Base-by-base conservation (phyloP, 441 rosid species). In the Syzygium syzygioides region DNA sequence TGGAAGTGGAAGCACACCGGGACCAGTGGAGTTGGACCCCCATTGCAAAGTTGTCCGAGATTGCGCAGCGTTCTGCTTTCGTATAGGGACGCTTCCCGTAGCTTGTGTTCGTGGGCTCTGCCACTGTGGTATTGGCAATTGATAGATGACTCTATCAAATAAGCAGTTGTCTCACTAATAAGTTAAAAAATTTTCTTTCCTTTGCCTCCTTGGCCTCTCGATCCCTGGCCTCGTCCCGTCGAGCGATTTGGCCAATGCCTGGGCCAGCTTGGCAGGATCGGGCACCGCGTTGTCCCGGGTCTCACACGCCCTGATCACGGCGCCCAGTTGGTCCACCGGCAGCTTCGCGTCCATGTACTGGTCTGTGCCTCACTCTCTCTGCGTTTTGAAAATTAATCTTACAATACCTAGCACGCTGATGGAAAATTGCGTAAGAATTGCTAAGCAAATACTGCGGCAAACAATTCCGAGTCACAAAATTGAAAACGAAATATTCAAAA, bases 201-300 rank as follows among this genome's bases (percentile, higher is more conserved):
- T 32, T 66, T 15, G 26, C 25, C 79, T 32, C 14, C 79, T 66
- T 32, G 45, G 79, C n/a, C 20, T 37, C 3, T 3, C 14, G 50
- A 71, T 37, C 28, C n/a, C 1, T 8, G 80, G 80, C 50, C 17
- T 20, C 0, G n/a, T 71, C 50, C 7, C 1, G n/a, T 71, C 1
- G 1, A 71, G 17, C 3, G n/a, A 71, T 8, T 11, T 1, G 1
- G 17, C 80, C 4, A 71, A 23, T 0, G 50, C 80, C 3, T 0
- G 9, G 17, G 80, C 17, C 1, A 28, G 17, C 66, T 59, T 3
- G 30, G 66, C 17, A 8, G 50, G 14, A 17, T 37, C 1, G 2
- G 1, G 17, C 80, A 37, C 28, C 15, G 7, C 50, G 14, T 37
- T 50, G 0, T 20, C 7, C 17, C 5, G 28, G 50, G 8, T 48